Base-by-base conservation (phyloP, 257 asterid genomes). In the Gentiana straminea region DNA sequence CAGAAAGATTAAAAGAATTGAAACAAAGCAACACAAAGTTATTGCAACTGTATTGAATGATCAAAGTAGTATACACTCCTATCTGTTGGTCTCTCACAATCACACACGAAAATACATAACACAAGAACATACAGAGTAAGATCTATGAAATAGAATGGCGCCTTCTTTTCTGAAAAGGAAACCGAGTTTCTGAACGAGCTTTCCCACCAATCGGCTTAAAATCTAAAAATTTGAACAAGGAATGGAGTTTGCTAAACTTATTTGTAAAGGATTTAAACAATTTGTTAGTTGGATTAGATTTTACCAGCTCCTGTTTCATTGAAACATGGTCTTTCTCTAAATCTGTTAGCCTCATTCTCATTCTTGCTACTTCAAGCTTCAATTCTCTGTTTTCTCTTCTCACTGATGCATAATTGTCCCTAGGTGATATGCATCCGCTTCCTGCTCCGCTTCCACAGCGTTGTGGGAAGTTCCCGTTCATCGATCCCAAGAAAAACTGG, bases 311-410 rank as follows among this genome's bases (percentile, higher is more conserved):
- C 55, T 85, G 94, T 64, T 89, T 89, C 86, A 89, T 85, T 1
- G 97, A 79, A 2, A 89, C 95, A 10, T 85, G 97, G 50, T 89
- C 95, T 57, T 86, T 89, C 59, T 89, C 97, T 4, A 89, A 82
- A 61, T 89, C 97, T 0, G 95, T 89, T 5, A 89, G 82, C 76
- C 97, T 76, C 97, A 89, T 89, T 59, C 97, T 73, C 97, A 89
- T 89, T 55, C 95, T 67, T 2, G 24, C 24, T 24, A 24, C 24
- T 24, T 24, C 24, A 24, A 24, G 24, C 24, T 24, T 24, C 24
- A 24, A 24, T 24, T 24, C 24, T 24, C 24, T 24, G 24, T 24
- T 24, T 24, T 24, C 24, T 24, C 24, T 24, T 24, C 24, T 24
- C 24, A 24, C 24, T 24, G 24, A 24, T 24, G 24, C 24, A 24